A percentile compares a stretch with the other conserved stretches of the same genome.
Evolutionary conservation across 768 basidiomycete species (phyloP).

Genomic region (Pholiota microspora): DNA sequence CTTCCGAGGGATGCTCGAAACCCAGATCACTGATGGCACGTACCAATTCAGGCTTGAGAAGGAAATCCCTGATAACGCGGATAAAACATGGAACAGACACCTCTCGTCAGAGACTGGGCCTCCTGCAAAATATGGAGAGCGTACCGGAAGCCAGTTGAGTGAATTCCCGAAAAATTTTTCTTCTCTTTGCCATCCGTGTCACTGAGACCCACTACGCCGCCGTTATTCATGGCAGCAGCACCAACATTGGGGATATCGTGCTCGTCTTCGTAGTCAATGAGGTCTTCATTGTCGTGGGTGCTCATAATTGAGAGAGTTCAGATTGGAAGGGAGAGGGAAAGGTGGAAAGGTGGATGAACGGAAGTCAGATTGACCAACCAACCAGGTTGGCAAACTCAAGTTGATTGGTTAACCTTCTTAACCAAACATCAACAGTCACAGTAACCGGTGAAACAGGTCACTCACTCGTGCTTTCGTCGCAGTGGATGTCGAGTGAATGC

Average conservation of each 20-base stretch:
- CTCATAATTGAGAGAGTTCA: conserved; percentile 49
- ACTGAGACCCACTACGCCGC: conserved; percentile 43
- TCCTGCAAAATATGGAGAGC: conserved; percentile 19
- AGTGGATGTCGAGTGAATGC: too few relatives aligned
- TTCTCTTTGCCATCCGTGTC: conserved; percentile 80
- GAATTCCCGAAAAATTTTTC: conserved; percentile 99
- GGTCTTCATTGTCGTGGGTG: conserved; percentile 84
- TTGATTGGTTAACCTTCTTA: conserved; percentile 25
- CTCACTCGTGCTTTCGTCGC: conserved; percentile 16
- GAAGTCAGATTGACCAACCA: conserved; percentile 20
- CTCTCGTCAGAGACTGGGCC: background rate
- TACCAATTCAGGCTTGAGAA: conserved; percentile 95
- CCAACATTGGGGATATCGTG: conserved; percentile 70
- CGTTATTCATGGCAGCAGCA: conserved; percentile 45
- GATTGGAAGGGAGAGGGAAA: conserved; percentile 26
- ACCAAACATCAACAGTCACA: conserved; percentile 30
- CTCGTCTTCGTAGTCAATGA: conserved; percentile 94
- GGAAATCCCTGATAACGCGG: conserved; percentile 74
- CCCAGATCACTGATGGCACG: conserved; percentile 99
- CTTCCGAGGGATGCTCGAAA: conserved; percentile 99
- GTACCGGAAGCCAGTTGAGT: conserved; percentile 99
- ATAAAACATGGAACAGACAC: conserved; percentile 5
- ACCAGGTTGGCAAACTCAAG: conserved; percentile 16
- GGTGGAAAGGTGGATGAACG: conserved; percentile 25
- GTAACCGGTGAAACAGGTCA: conserved; percentile 1